Conservation (phyloP, 176 grass and related monocot genomes). For the Musa troglodytarum region DNA sequence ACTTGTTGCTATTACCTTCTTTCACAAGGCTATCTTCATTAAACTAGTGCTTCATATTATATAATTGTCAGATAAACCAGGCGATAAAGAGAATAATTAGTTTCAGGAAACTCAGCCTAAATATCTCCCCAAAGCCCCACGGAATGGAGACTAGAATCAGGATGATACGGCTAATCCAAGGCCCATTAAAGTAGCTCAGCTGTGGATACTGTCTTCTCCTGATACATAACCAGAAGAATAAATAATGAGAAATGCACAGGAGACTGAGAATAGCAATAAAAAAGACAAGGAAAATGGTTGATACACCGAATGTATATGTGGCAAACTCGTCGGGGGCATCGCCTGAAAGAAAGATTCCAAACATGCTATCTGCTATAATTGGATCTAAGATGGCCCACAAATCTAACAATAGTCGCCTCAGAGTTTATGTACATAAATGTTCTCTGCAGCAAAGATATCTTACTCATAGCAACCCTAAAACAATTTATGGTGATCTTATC, state of each 20-base stretch:
- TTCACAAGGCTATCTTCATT: no score
- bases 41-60: no score
- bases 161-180: constrained; percentile 53
- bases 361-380: constrained; percentile 16
- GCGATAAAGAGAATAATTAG: neutral
- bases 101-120: constrained; percentile 61
- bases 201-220: constrained; percentile 39
- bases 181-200: constrained; percentile 78
- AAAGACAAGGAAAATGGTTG: constrained; percentile 77
- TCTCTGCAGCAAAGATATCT: neutral
- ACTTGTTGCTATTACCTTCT: no score
- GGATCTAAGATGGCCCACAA: constrained; percentile 4
- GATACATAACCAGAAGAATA: constrained; percentile 70
- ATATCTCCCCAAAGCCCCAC: constrained; percentile 71
- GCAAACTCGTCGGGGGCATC: constrained; percentile 60
- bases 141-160: constrained; percentile 60
- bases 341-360: constrained; percentile 25
- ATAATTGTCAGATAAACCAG: no score
- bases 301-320: constrained; percentile 70
- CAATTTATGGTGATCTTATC: neutral
- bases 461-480: neutral
- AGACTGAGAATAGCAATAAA: constrained; percentile 51
- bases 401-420: neutral
- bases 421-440: neutral
- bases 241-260: constrained; percentile 46